Base-by-base conservation (phyloP, 2,329 filamentous ascomycete genomes). In the Penicillium sp. region DNA sequence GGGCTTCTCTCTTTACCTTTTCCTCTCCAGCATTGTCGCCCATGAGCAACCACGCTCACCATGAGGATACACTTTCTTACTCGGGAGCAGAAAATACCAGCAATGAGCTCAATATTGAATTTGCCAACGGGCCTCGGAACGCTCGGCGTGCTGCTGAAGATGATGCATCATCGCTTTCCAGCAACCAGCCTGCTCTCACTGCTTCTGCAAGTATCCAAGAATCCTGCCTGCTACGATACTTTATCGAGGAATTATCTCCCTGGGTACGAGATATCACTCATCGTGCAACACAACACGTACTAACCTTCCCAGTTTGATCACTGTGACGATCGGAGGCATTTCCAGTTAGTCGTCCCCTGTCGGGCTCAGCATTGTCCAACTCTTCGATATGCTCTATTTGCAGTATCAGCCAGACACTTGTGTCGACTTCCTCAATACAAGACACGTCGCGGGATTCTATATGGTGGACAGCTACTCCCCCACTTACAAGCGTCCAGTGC, bases 261-360 rank as follows among this genome's bases (percentile, higher is more conserved):
- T 63, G 58, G 61, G 60, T 65, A 55, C 17, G 56, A 40, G 18
- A n/a, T 21, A 18, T 4, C 10, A 21, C 2, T 12, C 5, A 9
- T 4, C 2, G 13, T 30, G 7, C 9, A 12, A 26, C 21, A 36
- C 4, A 60, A 17, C 17, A 7, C 4, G 3, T n/a, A 7, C n/a
- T n/a, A n/a, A n/a, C n/a, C n/a, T n/a, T n/a, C n/a, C n/a, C 20
- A 63, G 61, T 63, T 63, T 42, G 61, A 63, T 29, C 56, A 61
- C 37, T 63, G 61, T 26, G 61, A 64, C 29, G 54, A 60, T 3
- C 36, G 27, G 17, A 48, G 49, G 15, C 60, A 64, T 15, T 64
- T 64, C 27, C 58, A 58, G 20, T 15, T 64, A 3, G 55, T 52
- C 1, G 56, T 62, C 1, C 61, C 62, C 3, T 39, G 41, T 0